phyloP scores from a whole-genome alignment of 2,329 filamentous ascomycete genomes.

The Fusarium longipes region DNA sequence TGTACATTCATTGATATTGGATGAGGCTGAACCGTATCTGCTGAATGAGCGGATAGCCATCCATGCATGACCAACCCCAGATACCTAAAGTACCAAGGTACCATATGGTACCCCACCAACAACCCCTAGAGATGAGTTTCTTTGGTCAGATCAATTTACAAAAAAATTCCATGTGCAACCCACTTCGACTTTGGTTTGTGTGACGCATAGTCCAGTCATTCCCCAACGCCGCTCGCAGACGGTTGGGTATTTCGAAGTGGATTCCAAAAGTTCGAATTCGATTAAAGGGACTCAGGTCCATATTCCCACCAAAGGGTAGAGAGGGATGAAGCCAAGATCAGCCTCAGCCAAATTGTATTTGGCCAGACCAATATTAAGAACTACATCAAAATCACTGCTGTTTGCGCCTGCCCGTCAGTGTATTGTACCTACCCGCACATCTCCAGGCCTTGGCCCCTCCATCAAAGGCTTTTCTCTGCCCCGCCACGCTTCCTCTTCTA shows the following conservation, averaged over 20 bases:
- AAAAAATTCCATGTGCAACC: too few species aligned
- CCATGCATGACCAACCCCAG: background rate
- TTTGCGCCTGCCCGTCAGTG: constrained; percentile 1
- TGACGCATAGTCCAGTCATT: constrained; percentile 29
- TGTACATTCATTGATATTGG: background rate
- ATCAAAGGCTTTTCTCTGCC: constrained; percentile 40
- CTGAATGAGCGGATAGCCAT: background rate
- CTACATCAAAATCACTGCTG: constrained; percentile 27
- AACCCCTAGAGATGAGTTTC: background rate
- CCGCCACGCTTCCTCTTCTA: constrained; percentile 38
- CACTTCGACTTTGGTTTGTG: too few species aligned
- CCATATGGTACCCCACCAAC: constrained; percentile 3
- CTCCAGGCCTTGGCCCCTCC: constrained; percentile 31
- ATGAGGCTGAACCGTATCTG: background rate
- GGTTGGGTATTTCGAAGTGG: constrained; percentile 28
- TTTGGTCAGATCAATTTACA: background rate
- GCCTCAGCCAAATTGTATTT: constrained; percentile 40
- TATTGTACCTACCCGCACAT: constrained; percentile 16
- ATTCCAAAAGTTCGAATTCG: constrained; percentile 27
- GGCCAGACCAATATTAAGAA: constrained; percentile 35
- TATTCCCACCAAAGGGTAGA: constrained; percentile 33
- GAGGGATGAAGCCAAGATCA: constrained; percentile 43
- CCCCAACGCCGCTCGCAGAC: constrained; percentile 34
- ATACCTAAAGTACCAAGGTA: too few species aligned
- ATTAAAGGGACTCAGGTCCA: constrained; percentile 34